Conservation (phyloP, 1,139 yeast species). For the Candida sp. region DNA sequence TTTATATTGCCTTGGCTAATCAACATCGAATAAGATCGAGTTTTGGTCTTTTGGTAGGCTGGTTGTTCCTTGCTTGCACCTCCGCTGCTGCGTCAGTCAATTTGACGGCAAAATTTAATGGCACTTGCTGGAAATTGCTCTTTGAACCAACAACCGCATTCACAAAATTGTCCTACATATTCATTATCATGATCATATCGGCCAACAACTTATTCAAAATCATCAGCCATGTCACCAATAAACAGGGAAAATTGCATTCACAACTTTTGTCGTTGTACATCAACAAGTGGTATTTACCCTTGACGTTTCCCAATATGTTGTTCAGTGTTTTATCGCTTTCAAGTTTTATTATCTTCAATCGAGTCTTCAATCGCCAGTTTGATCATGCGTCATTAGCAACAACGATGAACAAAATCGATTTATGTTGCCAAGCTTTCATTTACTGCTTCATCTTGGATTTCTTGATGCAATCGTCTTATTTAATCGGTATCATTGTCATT, state of each 20-base stretch:
- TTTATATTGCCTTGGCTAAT: constrained; percentile 49
- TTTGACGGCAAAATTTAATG: constrained; percentile 15
- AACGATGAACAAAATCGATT: constrained; percentile 5
- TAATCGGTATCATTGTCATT: constrained; percentile 61
- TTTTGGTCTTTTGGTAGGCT: constrained; percentile 59
- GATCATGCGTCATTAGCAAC: constrained; percentile 1
- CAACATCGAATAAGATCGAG: constrained; percentile 56
- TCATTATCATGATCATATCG: constrained; percentile 26
- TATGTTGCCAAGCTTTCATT: constrained; percentile 7
- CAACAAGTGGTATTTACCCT: constrained; percentile 1
- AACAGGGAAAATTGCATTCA: not conserved
- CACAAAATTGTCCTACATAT: constrained; percentile 21
- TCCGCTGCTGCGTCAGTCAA: constrained; percentile 54
- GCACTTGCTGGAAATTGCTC: constrained; percentile 23
- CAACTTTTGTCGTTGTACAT: constrained; percentile 1
- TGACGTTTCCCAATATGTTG: constrained; percentile 1
- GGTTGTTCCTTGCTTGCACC: constrained; percentile 47
- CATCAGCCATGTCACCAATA: constrained; percentile 17
- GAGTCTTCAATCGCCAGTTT: constrained; percentile 19
- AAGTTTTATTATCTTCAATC: constrained; percentile 7
- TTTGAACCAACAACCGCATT: constrained; percentile 29
- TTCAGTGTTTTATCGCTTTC: constrained; percentile 4
- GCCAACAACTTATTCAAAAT: constrained; percentile 28
- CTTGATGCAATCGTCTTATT: constrained; percentile 56
- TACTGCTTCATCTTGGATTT: constrained; percentile 53